Conservation (phyloP, 805 yeast species). For the Wickerhamiella cacticola region DNA sequence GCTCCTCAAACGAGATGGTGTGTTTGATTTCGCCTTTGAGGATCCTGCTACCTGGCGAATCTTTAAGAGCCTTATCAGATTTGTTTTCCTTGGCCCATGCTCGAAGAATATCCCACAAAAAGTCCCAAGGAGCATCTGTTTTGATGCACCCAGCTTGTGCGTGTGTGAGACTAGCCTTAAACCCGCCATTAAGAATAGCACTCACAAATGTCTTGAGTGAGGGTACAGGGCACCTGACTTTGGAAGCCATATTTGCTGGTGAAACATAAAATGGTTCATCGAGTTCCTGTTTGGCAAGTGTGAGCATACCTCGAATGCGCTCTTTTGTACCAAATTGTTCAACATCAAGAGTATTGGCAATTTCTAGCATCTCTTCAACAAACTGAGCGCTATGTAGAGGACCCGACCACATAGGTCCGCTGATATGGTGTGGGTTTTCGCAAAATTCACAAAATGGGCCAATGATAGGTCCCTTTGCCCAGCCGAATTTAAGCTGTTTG, state of each 20-base stretch:
- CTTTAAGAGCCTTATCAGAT: constrained; percentile 21
- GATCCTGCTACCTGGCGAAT: constrained; percentile 27
- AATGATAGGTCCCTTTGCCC: constrained; percentile 53
- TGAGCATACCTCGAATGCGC: constrained; percentile 85
- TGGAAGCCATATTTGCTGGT: constrained; percentile 62
- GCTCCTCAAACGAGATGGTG: constrained; percentile 42
- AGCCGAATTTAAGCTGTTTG: constrained; percentile 38
- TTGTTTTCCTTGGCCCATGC: constrained; percentile 45
- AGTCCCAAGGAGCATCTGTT: constrained; percentile 80
- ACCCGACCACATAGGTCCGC: constrained; percentile 97
- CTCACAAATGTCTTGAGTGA: constrained; percentile 58
- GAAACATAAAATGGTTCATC: constrained; percentile 69
- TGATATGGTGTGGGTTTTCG: constrained; percentile 55
- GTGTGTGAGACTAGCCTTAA: constrained; percentile 74
- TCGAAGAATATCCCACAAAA: constrained; percentile 59
- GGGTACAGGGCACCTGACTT: constrained; percentile 73
- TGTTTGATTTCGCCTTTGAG: constrained; percentile 23
- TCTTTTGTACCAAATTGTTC: constrained; percentile 63
- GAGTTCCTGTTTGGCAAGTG: constrained; percentile 66
- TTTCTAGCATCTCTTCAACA: constrained; percentile 47
- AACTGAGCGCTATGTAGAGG: constrained; percentile 59
- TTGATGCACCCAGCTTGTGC: constrained; percentile 76
- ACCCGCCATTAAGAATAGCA: constrained; percentile 78
- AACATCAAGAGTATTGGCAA: constrained; percentile 40
- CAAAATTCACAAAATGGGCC: constrained; percentile 59